Conservation (phyloP, 139 green algal genomes). For the Chlamydomonas sp. region DNA sequence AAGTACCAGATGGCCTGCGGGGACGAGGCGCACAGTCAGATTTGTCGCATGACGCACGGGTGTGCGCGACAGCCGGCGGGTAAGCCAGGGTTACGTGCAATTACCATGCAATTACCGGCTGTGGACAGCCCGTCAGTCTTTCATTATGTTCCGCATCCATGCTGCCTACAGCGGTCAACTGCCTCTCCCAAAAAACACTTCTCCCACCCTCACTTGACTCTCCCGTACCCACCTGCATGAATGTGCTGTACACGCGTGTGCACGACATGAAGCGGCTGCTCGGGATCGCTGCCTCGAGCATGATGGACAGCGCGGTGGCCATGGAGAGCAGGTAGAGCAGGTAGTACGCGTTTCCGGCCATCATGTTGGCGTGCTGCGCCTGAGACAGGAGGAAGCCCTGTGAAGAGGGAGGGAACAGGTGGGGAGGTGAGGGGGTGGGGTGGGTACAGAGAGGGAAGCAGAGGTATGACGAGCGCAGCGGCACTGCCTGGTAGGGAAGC, state of each 20-base stretch:
- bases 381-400: constrained; percentile 11
- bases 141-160: background rate
- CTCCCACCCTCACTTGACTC: background rate
- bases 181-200: background rate
- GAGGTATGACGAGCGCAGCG: too few relatives aligned
- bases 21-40: too few relatives aligned
- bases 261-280: constrained; percentile 6
- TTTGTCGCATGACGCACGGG: too few relatives aligned
- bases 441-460: too few relatives aligned
- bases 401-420: background rate
- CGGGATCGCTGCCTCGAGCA: constrained; percentile 10
- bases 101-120: background rate
- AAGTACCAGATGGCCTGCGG: constrained; percentile 29
- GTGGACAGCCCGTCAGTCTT: background rate
- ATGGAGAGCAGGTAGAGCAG: constrained; percentile 9
- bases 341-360: constrained; percentile 18
- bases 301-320: background rate
- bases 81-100: background rate
- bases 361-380: constrained; percentile 16
- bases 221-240: background rate
- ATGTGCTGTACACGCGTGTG: background rate
- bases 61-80: background rate
- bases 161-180: background rate
- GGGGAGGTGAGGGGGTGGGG: background rate
- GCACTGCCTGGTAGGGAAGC: too few relatives aligned